Evolutionary conservation across 140 eudicot genomes (phyloP).

Genomic region (Senecio squalidus): DNA sequence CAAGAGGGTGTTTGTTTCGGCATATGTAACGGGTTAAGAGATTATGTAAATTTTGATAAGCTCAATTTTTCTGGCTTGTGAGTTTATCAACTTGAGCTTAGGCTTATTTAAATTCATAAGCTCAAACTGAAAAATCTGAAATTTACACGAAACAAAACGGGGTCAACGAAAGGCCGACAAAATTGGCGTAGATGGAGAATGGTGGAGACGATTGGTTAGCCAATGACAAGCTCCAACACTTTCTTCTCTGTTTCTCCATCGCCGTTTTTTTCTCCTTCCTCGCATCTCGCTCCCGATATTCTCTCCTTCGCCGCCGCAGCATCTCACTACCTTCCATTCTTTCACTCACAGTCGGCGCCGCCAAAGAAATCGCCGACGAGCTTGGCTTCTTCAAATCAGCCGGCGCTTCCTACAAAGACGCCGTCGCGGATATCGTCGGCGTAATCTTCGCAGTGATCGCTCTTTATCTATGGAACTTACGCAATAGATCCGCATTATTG

Average conservation of each 20-base stretch:
- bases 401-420: slow-evolving; percentile 79
- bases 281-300: slow-evolving; percentile 37
- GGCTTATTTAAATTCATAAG: too few relatives aligned
- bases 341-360: slow-evolving; percentile 77
- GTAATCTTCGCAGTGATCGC: slow-evolving; percentile 43
- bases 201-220: slow-evolving; percentile 82
- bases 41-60: too few relatives aligned
- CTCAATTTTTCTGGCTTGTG: too few relatives aligned
- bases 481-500: slow-evolving; percentile 11
- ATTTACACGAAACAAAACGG: not conserved
- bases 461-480: slow-evolving; percentile 30
- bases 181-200: slow-evolving; percentile 36
- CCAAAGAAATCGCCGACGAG: slow-evolving; percentile 85
- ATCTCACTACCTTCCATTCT: slow-evolving; percentile 43
- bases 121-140: not conserved
- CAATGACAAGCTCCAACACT: slow-evolving; percentile 72
- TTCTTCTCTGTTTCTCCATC: slow-evolving; percentile 68
- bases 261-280: slow-evolving; percentile 44
- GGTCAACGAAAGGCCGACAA: not conserved
- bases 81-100: too few relatives aligned
- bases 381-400: slow-evolving; percentile 80
- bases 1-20: too few relatives aligned
- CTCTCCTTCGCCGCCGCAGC: slow-evolving; percentile 60
- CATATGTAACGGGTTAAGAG: too few relatives aligned
- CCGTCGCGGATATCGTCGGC: slow-evolving; percentile 68